Conservation (phyloP, 2,329 filamentous ascomycete species). For the Ophiostoma australiae region DNA sequence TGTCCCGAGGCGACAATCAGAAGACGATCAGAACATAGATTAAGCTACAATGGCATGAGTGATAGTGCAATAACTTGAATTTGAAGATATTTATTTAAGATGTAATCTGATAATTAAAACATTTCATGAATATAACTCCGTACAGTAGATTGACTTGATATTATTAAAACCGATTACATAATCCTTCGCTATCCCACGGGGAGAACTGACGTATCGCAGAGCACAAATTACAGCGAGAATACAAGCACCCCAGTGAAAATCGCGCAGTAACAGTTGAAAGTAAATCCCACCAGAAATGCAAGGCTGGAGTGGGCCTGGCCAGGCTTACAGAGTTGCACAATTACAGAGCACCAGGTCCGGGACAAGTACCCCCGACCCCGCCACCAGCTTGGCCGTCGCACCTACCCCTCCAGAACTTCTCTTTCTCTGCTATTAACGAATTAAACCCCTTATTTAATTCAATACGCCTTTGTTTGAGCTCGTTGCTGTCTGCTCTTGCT, state of each 20-base stretch:
- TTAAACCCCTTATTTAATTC: not conserved
- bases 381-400: constrained; percentile 4
- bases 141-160: not conserved
- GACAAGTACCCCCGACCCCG: constrained; percentile 14
- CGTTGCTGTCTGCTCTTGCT: not conserved
- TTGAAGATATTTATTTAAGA: too few species aligned
- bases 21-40: not conserved
- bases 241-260: constrained; percentile 11
- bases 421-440: not conserved
- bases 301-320: not conserved
- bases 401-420: constrained; percentile 4
- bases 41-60: not conserved
- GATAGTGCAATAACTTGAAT: not conserved
- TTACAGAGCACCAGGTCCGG: not conserved
- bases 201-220: not conserved
- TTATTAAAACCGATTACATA: not conserved
- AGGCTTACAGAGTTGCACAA: too few species aligned
- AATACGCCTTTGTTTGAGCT: not conserved
- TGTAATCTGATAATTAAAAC: too few species aligned
- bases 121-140: too few species aligned
- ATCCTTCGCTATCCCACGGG: not conserved
- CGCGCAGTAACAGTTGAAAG: not conserved
- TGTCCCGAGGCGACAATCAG: not conserved
- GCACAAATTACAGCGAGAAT: constrained; percentile 11
- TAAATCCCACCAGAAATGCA: not conserved